Base-by-base conservation (phyloP, 140 eudicot species). In the Cichorium intybus region DNA sequence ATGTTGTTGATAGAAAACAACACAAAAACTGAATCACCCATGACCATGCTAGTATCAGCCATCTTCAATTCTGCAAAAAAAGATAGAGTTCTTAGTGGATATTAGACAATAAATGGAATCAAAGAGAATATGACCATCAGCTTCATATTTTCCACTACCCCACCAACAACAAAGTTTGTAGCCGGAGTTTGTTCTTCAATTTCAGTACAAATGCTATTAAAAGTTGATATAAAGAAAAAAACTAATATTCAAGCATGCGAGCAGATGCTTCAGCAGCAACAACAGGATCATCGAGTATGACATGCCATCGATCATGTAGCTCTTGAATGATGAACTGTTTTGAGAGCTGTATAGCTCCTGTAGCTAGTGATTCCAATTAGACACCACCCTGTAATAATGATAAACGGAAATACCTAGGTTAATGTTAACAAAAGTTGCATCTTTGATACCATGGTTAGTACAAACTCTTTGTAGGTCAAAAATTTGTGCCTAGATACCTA, bases 281-380 rank as follows among this genome's bases (percentile, higher is more conserved):
- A 49, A 52, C 60, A 0, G 84, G 88, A 56, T 87, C 87, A 35
- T 87, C 78, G 41, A 77, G 86, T 27, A 85, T 77, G 45, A 87
- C 78, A 75, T 66, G 80, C 87, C 96, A 91, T 54, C 87, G 94
- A 34, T 91, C 85, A 64, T 69, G 80, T 45, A 81, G 73, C 64
- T 91, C 85, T 54, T 84, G 76, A 55, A 72, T 11, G 3, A 89
- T 82, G 77, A 70, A 87, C 56, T 72, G 71, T 37, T 52, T 84
- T 24, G 97, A 87, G 60, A 87, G 82, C 34, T 80, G 74, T 33
- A 80, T 84, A 10, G 82, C 96, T 29, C 90, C 94, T 74, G 71
- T 82, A 24, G 87, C 81, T 61, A 87, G 82, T 39, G 95, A 74
- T 80, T 87, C 96, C 75, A 87, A 60, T 5, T 91, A 82, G 27